Evolutionary conservation across 257 asterid species (phyloP).

Genomic region (Apocynum venetum): DNA sequence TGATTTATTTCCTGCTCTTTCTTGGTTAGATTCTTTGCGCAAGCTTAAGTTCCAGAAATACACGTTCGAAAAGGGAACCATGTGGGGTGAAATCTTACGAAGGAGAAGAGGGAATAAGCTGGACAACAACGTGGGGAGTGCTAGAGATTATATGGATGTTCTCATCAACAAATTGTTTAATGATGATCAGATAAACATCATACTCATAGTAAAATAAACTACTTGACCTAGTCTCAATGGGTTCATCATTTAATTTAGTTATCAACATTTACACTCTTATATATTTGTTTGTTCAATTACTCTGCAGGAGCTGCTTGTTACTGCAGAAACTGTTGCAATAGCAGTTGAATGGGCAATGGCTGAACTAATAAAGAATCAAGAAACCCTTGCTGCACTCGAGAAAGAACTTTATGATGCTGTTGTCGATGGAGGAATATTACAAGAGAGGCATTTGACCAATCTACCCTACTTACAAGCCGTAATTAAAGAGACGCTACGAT

Average conservation of each 20-base stretch:
- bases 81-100: neutral
- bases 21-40: neutral
- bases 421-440: neutral
- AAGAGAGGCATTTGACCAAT: neutral
- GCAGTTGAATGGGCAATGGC: conserved; percentile 12
- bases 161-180: neutral
- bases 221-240: too few species aligned
- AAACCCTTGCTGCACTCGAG: neutral
- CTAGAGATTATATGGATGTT: neutral
- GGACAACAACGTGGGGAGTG: neutral
- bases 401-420: neutral
- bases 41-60: neutral
- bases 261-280: too few species aligned
- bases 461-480: conserved; percentile 7
- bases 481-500: conserved; percentile 2
- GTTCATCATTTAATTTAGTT: too few species aligned
- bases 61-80: neutral
- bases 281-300: too few species aligned
- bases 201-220: neutral
- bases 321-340: neutral
- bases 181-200: neutral
- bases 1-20: neutral
- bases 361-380: neutral
- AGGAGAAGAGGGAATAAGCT: neutral
- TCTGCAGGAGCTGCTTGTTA: neutral